Base-by-base conservation (phyloP, 176 grass and related monocot species). In the Musa itinerans region DNA sequence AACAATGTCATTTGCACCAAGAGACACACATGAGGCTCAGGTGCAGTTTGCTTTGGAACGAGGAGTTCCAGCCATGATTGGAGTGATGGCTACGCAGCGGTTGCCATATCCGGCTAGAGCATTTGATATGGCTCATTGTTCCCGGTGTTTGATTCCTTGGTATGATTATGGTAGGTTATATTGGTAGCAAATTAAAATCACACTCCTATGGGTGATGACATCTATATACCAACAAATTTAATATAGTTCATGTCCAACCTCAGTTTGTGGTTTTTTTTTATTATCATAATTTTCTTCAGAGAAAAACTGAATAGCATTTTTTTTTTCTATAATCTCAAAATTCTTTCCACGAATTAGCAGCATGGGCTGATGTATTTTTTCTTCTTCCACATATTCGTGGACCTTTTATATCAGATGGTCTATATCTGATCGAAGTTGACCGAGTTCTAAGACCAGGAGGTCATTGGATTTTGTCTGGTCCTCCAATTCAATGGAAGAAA, bases 401-500 rank as follows among this genome's bases (percentile, higher is more conserved):
- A 72, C 20, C 50, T 72, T 53, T 73, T 24, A 17, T 59, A 22
- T 73, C 52, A 54, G 71, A 53, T 73, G 51, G 50, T 54, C 4
- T 26, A 11, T 73, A 73, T 34, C 66, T 73, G 50, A 16, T 24
- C 1, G 71, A 73, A 34, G 66, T 69, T 8, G 66, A 69, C 27
- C 66, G 66, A 5, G 25, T 69, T 43, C 27, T 69, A 48, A 69
- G 66, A 43, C 29, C 66, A 16, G 66, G 66, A 69, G 66, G 66
- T 7, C 48, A 69, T 15, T 73, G 71, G 71, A 53, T 73, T 53
- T 11, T 73, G 21, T 73, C 71, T 48, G 52, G 52, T 55, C 71
- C 71, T 26, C 71, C 71, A 53, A 73, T 73, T n/a, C 50, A 54
- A 25, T 55, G 71, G 71, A 73, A 73, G 71, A 73, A 73, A 50